Percentiles rank a stretch among this genome's conserved stretches.
Evolutionary conservation across 495 filamentous ascomycete genomes (phyloP).

Genomic region (Penicillium paradoxum): DNA sequence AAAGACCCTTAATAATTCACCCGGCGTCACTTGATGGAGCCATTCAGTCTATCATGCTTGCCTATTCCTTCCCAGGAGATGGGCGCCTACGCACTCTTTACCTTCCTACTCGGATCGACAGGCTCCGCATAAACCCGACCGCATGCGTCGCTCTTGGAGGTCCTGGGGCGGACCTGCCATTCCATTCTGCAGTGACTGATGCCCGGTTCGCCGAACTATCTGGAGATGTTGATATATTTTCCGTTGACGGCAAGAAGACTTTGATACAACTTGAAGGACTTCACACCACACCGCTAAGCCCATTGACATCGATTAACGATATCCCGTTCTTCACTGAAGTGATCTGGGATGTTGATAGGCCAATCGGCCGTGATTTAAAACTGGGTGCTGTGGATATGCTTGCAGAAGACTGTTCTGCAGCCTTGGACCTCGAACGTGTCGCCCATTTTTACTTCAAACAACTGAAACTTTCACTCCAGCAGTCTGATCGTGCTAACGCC

Average conservation of each 20-base stretch:
- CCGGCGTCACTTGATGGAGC: conserved; percentile 38
- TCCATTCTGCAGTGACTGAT: conserved; percentile 13
- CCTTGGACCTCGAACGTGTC: conserved; percentile 16
- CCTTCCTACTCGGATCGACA: conserved; percentile 35
- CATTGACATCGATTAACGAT: conserved; percentile 15
- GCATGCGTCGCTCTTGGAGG: conserved; percentile 4
- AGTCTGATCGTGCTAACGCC: background rate
- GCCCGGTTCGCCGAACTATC: conserved; percentile 17
- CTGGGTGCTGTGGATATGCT: background rate
- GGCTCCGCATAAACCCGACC: conserved; percentile 39
- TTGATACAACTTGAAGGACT: conserved; percentile 24
- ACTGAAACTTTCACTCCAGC: background rate
- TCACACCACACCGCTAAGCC: conserved; percentile 21
- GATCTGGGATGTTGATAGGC: conserved; percentile 16
- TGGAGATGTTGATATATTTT: conserved; percentile 25
- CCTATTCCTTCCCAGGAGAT: conserved; percentile 35
- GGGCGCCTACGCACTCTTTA: conserved; percentile 20
- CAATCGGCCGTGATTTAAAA: background rate
- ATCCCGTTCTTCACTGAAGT: conserved; percentile 21
- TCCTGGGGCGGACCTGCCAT: conserved; percentile 11
- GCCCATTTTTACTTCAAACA: conserved; percentile 20
- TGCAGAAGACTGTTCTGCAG: background rate
- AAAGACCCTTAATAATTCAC: conserved; percentile 22
- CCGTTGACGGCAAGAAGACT: conserved; percentile 11
- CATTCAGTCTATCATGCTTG: conserved; percentile 39